phyloP scores from a whole-genome alignment of 768 basidiomycete genomes.

The Kwoniella sp. region DNA sequence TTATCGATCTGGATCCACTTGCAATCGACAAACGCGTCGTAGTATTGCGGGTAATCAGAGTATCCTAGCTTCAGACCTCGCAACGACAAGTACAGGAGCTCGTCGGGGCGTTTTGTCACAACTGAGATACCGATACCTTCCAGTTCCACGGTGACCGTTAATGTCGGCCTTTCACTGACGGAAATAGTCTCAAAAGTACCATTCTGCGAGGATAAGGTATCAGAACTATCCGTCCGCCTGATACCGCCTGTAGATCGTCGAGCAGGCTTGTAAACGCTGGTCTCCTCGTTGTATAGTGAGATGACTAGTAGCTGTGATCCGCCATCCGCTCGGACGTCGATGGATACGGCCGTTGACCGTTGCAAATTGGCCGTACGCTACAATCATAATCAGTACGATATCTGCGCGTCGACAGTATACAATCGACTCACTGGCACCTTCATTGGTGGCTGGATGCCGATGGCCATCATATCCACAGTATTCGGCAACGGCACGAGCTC shows the following conservation, averaged over 20 bases:
- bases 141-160: constrained; percentile 73
- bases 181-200: constrained; percentile 81
- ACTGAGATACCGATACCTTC: constrained; percentile 91
- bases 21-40: constrained; percentile 76
- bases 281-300: constrained; percentile 80
- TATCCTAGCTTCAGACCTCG: constrained; percentile 82
- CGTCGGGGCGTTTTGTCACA: constrained; percentile 80
- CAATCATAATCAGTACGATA: constrained; percentile 1
- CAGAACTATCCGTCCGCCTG: constrained; percentile 68
- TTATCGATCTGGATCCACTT: constrained; percentile 95
- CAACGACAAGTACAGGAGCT: constrained; percentile 84
- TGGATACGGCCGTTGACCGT: constrained; percentile 70
- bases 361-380: constrained; percentile 50
- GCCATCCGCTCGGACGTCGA: constrained; percentile 90
- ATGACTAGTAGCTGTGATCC: constrained; percentile 82
- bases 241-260: constrained; percentile 59
- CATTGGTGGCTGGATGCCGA: constrained; percentile 87
- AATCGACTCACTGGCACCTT: constrained; percentile 55
- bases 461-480: constrained; percentile 88
- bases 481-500: constrained; percentile 60
- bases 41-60: constrained; percentile 73
- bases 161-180: constrained; percentile 68
- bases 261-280: constrained; percentile 83
- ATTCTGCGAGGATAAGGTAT: constrained; percentile 62
- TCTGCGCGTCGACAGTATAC: not conserved